phyloP scores from a whole-genome alignment of 169 alveolate genomes.

The Plasmodium gaboni region DNA sequence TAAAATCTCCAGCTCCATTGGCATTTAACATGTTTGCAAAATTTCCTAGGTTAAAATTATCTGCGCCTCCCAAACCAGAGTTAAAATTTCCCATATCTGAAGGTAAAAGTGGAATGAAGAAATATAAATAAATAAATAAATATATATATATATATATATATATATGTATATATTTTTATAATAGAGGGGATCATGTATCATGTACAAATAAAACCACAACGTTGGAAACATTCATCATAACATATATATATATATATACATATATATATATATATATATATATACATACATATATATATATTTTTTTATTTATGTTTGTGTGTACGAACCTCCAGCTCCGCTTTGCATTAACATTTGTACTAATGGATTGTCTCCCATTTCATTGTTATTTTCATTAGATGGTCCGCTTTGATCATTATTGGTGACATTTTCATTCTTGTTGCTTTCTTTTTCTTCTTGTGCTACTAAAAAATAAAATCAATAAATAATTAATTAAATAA shows the following conservation, averaged over 20 bases:
- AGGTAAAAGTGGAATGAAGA: neutral
- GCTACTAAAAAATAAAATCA: conserved; percentile 2
- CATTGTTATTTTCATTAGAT: conserved; percentile 21
- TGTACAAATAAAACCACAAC: neutral
- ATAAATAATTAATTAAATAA: neutral
- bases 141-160: conserved; percentile 1
- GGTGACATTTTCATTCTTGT: conserved; percentile 23
- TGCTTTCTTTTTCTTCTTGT: conserved; percentile 30
- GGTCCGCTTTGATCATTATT: neutral
- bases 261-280: too few species aligned
- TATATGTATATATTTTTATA: neutral
- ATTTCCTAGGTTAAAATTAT: conserved; percentile 34
- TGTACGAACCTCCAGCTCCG: conserved; percentile 50
- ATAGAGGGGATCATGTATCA: neutral
- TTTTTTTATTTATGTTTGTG: too few species aligned
- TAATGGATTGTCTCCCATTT: conserved; percentile 39
- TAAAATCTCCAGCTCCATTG: conserved; percentile 53
- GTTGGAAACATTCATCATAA: neutral
- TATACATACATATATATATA: too few species aligned
- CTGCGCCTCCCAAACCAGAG: conserved; percentile 26
- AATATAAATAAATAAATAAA: conserved; percentile 9
- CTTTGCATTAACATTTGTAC: conserved; percentile 72
- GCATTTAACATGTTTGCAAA: conserved; percentile 62
- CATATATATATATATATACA: neutral
- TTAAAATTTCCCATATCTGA: conserved; percentile 27